Base-by-base conservation (phyloP, 352 stramenopile species). In the Peronosclerospora sorghi region DNA sequence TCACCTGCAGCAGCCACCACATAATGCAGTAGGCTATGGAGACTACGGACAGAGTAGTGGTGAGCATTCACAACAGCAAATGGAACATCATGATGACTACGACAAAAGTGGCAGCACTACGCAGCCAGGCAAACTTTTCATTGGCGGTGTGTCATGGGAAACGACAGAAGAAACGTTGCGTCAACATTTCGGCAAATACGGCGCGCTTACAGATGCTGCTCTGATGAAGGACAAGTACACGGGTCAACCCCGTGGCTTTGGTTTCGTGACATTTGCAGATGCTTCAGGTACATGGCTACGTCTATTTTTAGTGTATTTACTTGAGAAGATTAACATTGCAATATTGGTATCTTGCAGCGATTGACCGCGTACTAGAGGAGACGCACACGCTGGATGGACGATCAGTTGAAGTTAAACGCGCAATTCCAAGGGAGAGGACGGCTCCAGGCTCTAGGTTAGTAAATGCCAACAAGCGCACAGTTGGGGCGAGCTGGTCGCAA, bases 201-300 rank as follows among this genome's bases (percentile, higher is more conserved):
- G 86, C 21, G 56, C 56, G 41, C 62, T 96, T 7, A 87, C 74
- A 21, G 81, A 95, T 45, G 85, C 85, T 8, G 82, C 78, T 41
- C 56, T 96, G 32, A 96, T 96, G 84, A 92, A 94, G 61, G 85
- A 96, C 73, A 93, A 94, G 59, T 94, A 89, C 66, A 95, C 86
- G 26, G 86, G 84, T 23, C 77, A 95, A 54, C 83, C 86, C 26
- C 68, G 87, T 24, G 88, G 88, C 34, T 97, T 97, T 47, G 88
- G 86, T 39, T 97, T 97, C 49, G 86, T 96, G 28, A 96, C 85
- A 51, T 96, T 96, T 48, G 81, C 76, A n/a, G 85, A 96, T 51
- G 50, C 73, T 10, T 60, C 74, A 85, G 79, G 82, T 94, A 82
- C 14, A 29, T 35, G n/a, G 13, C n/a, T 12, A 29, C 17, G 18